Evolutionary conservation across 106 monocot species (phyloP).

Genomic region (Triglochin maritima): DNA sequence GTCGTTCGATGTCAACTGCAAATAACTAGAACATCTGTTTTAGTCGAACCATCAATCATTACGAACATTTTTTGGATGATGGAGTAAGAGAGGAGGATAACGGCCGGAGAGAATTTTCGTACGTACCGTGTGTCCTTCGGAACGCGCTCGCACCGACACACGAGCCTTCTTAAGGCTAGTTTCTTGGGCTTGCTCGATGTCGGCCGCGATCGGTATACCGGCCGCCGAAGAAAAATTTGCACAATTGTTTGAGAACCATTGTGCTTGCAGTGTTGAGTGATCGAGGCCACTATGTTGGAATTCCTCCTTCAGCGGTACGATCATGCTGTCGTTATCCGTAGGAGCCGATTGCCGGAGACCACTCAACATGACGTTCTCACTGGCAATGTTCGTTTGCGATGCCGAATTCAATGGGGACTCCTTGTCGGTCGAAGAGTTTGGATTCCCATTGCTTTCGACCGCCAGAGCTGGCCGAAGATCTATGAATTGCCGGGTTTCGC

Average conservation of each 20-base stretch:
- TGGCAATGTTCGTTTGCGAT: conserved; percentile 19
- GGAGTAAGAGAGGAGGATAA: no score
- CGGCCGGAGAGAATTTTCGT: not conserved
- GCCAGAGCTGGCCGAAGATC: conserved; percentile 35
- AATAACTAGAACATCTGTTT: no score
- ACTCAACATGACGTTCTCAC: conserved; percentile 7
- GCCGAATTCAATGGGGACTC: conserved; percentile 12
- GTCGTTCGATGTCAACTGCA: no score
- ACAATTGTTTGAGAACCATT: conserved; percentile 25
- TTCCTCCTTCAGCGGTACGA: conserved; percentile 17
- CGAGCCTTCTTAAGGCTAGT: conserved; percentile 92
- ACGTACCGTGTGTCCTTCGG: conserved; percentile 93
- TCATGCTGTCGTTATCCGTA: not conserved
- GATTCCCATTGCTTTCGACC: conserved; percentile 26
- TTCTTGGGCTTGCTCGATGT: conserved; percentile 46
- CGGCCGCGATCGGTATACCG: not conserved
- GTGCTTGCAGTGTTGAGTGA: no score
- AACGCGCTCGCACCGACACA: conserved; percentile 88
- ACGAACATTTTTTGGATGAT: no score
- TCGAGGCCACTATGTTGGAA: no score
- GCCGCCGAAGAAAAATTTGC: conserved; percentile 12
- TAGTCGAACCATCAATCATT: no score
- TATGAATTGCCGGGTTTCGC: conserved; percentile 56
- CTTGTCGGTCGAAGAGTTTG: conserved; percentile 50
- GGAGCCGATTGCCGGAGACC: not conserved